Percentiles rank a stretch among this genome's conserved stretches.
Evolutionary conservation across 306 rosid species (phyloP).

Genomic region (Cercis canadensis): DNA sequence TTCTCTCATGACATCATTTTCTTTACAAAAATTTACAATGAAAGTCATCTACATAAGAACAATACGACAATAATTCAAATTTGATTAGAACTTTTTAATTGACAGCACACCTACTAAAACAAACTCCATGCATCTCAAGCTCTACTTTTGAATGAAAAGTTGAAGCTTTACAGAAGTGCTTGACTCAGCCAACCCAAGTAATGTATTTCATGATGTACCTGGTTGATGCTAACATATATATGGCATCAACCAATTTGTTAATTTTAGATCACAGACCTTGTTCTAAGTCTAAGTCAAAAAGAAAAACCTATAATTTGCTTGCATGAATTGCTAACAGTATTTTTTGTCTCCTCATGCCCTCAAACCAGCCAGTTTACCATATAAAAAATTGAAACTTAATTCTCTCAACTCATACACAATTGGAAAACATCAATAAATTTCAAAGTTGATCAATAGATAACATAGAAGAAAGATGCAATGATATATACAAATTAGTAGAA

Average conservation of each 20-base stretch:
- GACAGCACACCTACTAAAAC: neutral
- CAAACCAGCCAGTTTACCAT: neutral
- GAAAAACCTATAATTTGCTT: neutral
- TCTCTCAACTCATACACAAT: slow-evolving; percentile 2
- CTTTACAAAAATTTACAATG: no score
- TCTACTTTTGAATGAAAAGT: neutral
- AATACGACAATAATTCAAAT: no score
- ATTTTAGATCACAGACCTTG: no score
- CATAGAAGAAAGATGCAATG: neutral
- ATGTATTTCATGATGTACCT: neutral
- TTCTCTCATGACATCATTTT: no score
- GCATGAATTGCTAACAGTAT: neutral
- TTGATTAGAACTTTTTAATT: no score
- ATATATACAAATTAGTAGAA: neutral
- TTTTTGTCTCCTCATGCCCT: neutral
- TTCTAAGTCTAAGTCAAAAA: no score
- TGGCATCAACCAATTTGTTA: neutral
- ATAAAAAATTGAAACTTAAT: slow-evolving; percentile 14
- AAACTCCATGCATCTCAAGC: neutral
- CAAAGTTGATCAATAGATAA: no score
- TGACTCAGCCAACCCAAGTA: neutral
- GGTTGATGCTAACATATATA: neutral
- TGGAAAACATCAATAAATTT: no score
- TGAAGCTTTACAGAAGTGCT: neutral
- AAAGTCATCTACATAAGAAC: no score